Evolutionary conservation across 345 rosid genomes (phyloP), one percentile per base, ranked within the genome.

Genomic region (Sisymbrium irio): DNA sequence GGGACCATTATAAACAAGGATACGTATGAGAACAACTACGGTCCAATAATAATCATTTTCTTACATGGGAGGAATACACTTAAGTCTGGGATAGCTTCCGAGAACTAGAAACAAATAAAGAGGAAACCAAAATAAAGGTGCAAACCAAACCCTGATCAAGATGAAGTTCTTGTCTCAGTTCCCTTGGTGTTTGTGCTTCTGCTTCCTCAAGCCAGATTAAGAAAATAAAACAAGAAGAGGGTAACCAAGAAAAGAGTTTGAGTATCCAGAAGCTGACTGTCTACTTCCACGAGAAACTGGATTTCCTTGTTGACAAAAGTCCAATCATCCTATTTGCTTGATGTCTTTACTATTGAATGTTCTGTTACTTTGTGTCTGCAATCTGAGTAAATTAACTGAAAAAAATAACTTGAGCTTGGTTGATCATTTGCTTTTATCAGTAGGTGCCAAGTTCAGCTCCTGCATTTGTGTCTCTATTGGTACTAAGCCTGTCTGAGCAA

Each of bases 381-480:
- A 6, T 55, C 60, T 32, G 51, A 44, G 67, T 42, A 59, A 41
- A 19, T 18, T n/a, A n/a, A n/a, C n/a, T n/a, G 15, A 11, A 7
- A 62, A 49, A 11, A 15, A n/a, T 0, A 45, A 13, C 41, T 7
- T 5, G 62, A 30, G 27, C 17, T 9, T 20, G 33, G 72, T 55
- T 20, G 27, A 76, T 55, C 77, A 76, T 15, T 82, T 55, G 19
- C 22, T 75, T 49, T 66, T 80, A 81, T 84, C 82, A 33, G 81
- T 51, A 12, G 89, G 95, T 74, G 60, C 70, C 78, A 89, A 81
- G 72, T 86, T 77, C 78, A 94, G 51, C 70, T 91, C 97, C 79
- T 50, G 84, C 96, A 89, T 86, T 82, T 93, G 98, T 61, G 76
- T 82, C 65, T 94, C 95, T 59, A 94, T 81, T 57, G 87, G 82